Percentiles rank a stretch among this genome's conserved stretches.
Evolutionary conservation across 306 rosid species (phyloP).

Genomic region (Pyrus pyrifolia): DNA sequence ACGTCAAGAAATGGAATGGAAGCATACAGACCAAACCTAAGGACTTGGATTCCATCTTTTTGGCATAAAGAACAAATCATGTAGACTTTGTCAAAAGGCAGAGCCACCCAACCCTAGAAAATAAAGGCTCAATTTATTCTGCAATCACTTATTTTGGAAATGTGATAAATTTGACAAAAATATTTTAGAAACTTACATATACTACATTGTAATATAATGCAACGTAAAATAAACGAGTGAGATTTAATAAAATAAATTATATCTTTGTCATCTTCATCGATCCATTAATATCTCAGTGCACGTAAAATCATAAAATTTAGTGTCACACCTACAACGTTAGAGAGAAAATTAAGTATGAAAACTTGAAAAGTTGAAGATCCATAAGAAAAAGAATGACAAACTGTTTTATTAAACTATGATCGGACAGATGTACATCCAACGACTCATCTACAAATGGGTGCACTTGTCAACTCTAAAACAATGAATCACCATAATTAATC

Average conservation of each 20-base stretch:
- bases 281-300: background rate
- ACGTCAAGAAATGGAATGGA: slow-evolving; percentile 4
- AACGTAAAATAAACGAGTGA: too few relatives aligned
- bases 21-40: background rate
- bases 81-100: background rate
- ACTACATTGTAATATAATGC: too few relatives aligned
- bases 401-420: slow-evolving; percentile 51
- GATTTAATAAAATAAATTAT: too few relatives aligned
- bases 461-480: slow-evolving; percentile 40
- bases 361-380: background rate
- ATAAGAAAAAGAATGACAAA: slow-evolving; percentile 46
- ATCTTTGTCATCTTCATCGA: too few relatives aligned
- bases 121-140: background rate
- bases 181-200: too few relatives aligned
- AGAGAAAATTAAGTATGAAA: background rate
- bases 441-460: slow-evolving; percentile 54
- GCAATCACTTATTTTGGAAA: background rate
- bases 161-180: background rate
- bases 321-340: background rate
- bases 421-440: slow-evolving; percentile 57
- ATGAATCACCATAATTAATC: slow-evolving; percentile 37
- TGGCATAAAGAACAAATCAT: background rate
- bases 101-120: background rate
- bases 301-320: background rate
- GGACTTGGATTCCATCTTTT: slow-evolving; percentile 1